Evolutionary conservation across 495 filamentous ascomycete genomes (phyloP).

Genomic region (Penicillium steckii): DNA sequence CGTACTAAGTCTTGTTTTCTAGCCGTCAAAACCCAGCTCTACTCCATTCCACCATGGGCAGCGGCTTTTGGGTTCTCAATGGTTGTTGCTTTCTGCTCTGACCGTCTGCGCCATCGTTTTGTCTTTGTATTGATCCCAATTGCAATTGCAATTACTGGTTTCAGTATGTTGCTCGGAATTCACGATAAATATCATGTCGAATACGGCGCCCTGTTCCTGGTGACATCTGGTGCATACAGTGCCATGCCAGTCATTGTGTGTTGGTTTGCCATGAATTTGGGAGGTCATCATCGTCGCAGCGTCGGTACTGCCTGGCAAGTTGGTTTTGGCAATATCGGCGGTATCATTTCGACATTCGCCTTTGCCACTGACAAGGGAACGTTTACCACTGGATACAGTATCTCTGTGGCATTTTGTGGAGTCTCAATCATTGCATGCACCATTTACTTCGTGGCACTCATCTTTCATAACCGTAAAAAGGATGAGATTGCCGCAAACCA

Average conservation of each 20-base stretch:
- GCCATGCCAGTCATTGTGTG: conserved; percentile 85
- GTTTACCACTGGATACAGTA: conserved; percentile 73
- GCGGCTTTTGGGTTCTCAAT: conserved; percentile 73
- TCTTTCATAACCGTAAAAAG: conserved; percentile 63
- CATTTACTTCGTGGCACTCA: conserved; percentile 59
- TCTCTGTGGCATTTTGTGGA: conserved; percentile 73
- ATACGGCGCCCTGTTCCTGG: conserved; percentile 74
- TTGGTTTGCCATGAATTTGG: conserved; percentile 93
- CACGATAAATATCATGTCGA: conserved; percentile 59
- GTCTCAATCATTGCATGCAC: conserved; percentile 61
- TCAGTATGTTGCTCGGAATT: conserved; percentile 68
- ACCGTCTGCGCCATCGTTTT: conserved; percentile 71
- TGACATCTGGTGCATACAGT: conserved; percentile 60
- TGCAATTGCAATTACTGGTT: conserved; percentile 64
- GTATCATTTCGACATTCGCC: conserved; percentile 84
- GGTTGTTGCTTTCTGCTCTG: conserved; percentile 66
- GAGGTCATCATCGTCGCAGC: conserved; percentile 78
- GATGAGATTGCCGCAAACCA: conserved; percentile 39
- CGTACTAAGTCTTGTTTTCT: conserved; percentile 19
- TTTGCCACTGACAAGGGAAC: conserved; percentile 65
- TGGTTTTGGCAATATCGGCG: conserved; percentile 89
- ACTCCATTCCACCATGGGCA: conserved; percentile 86
- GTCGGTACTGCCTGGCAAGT: conserved; percentile 89
- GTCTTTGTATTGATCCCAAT: conserved; percentile 67
- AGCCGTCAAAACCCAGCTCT: conserved; percentile 74